Evolutionary conservation across 1,139 yeast species (phyloP).

Genomic region (Zygoascus meyerae): DNA sequence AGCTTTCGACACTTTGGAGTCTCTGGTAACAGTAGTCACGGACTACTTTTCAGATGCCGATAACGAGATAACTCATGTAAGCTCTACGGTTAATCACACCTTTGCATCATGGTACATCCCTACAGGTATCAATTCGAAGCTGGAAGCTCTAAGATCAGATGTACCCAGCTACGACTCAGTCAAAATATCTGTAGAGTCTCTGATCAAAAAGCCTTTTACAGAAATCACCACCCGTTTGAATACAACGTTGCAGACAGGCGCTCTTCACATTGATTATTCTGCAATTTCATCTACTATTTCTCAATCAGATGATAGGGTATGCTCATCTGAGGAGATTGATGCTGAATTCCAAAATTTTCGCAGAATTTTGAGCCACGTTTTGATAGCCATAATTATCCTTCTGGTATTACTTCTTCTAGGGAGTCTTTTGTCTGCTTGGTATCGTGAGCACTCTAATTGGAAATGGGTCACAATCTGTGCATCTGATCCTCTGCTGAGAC

Average conservation of each 20-base stretch:
- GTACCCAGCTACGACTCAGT: conserved; percentile 58
- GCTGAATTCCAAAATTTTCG: not conserved
- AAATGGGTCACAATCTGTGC: conserved; percentile 33
- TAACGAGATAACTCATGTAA: conserved; percentile 38
- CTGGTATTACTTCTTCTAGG: conserved; percentile 39
- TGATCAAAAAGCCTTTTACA: conserved; percentile 51
- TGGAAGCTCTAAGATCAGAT: conserved; percentile 41
- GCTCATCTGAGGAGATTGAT: conserved; percentile 1
- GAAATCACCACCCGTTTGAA: conserved; percentile 35
- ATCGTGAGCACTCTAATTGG: conserved; percentile 49
- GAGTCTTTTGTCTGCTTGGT: conserved; percentile 40
- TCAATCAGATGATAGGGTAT: not conserved
- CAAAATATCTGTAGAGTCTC: conserved; percentile 42
- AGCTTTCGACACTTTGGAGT: conserved; percentile 39
- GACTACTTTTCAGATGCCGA: conserved; percentile 48
- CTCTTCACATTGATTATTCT: conserved; percentile 12
- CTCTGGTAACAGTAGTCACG: conserved; percentile 40
- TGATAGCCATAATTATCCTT: conserved; percentile 38
- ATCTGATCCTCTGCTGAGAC: not conserved
- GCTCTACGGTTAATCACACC: conserved; percentile 48
- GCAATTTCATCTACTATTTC: not conserved
- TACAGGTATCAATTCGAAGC: conserved; percentile 46
- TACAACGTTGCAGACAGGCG: conserved; percentile 12
- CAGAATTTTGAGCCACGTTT: conserved; percentile 16
- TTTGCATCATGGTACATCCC: conserved; percentile 62